These are phyloP conservation scores for Teunomyces panamensis DNA, from an alignment of 805 yeast species.

Conservation along the genomic window DNA sequence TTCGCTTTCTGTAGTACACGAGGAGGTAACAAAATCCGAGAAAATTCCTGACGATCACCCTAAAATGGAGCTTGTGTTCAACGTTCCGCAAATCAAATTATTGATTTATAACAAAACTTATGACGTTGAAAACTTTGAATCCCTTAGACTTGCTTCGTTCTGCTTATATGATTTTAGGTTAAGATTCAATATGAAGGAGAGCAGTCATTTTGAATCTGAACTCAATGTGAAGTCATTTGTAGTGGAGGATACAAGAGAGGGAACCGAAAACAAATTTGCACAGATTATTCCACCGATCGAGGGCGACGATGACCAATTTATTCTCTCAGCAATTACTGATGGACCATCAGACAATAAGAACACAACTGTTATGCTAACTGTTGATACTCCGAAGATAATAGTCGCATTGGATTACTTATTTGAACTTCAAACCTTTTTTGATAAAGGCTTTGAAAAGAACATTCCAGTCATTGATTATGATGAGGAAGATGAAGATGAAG, in stretches of 20 bases:
- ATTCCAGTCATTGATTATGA: constrained; percentile 11
- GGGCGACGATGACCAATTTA: constrained; percentile 67
- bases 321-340: constrained; percentile 48
- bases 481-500: constrained; percentile 14
- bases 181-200: constrained; percentile 47
- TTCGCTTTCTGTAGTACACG: neutral
- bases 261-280: constrained; percentile 65
- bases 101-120: constrained; percentile 56
- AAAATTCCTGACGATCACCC: constrained; percentile 21
- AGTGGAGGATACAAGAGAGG: constrained; percentile 68
- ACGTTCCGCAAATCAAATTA: constrained; percentile 61
- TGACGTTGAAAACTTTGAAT: constrained; percentile 28
- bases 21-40: neutral
- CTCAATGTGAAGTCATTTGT: constrained; percentile 69
- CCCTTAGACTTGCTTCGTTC: constrained; percentile 31
- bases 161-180: constrained; percentile 59
- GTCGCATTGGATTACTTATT: constrained; percentile 84
- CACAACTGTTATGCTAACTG: constrained; percentile 52
- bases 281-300: constrained; percentile 74
- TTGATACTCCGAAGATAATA: constrained; percentile 78
- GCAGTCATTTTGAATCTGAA: constrained; percentile 57
- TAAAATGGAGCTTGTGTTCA: constrained; percentile 49
- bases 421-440: constrained; percentile 66
- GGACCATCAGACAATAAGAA: constrained; percentile 38
- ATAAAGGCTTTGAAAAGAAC: constrained; percentile 41